These are phyloP conservation scores for Arabidopsis hybrid DNA, from an alignment of 441 rosid species.

Conservation along the genomic window DNA sequence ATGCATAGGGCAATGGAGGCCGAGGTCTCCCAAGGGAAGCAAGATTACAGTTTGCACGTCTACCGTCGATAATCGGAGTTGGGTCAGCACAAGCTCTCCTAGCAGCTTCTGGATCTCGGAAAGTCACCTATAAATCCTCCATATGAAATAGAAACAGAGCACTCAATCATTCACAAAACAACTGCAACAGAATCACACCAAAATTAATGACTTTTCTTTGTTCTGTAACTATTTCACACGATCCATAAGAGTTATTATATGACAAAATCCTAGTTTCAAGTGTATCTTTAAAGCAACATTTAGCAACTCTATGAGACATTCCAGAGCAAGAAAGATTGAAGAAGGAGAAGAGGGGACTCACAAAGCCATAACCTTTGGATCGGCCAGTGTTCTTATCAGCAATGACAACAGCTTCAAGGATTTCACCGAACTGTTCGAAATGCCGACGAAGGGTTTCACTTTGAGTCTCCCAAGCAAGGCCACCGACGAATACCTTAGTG, in stretches of 20 bases:
- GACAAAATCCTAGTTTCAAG: background rate
- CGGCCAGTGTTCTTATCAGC: conserved; percentile 92
- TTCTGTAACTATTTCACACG: background rate
- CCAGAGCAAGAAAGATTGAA: conserved; percentile 5
- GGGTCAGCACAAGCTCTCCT: conserved; percentile 95
- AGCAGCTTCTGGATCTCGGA: conserved; percentile 94
- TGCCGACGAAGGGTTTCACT: conserved; percentile 84
- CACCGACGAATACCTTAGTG: conserved; percentile 95
- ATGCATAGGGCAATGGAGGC: conserved; percentile 67
- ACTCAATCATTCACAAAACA: conserved; percentile 46
- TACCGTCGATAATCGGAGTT: conserved; percentile 85
- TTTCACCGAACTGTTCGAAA: conserved; percentile 88
- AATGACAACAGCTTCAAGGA: conserved; percentile 93
- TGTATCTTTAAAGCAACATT: conserved; percentile 14
- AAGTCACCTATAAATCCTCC: conserved; percentile 97
- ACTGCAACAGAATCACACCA: background rate
- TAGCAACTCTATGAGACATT: background rate
- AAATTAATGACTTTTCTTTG: background rate
- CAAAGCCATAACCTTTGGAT: conserved; percentile 98
- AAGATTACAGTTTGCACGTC: conserved; percentile 96
- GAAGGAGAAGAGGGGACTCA: conserved; percentile 57
- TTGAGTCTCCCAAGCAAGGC: conserved; percentile 98
- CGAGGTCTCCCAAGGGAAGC: conserved; percentile 93
- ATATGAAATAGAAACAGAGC: conserved; percentile 58
- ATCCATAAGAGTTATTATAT: conserved; percentile 1